Conservation (phyloP, 768 basidiomycete species). For the Holtermannia corniformis region DNA sequence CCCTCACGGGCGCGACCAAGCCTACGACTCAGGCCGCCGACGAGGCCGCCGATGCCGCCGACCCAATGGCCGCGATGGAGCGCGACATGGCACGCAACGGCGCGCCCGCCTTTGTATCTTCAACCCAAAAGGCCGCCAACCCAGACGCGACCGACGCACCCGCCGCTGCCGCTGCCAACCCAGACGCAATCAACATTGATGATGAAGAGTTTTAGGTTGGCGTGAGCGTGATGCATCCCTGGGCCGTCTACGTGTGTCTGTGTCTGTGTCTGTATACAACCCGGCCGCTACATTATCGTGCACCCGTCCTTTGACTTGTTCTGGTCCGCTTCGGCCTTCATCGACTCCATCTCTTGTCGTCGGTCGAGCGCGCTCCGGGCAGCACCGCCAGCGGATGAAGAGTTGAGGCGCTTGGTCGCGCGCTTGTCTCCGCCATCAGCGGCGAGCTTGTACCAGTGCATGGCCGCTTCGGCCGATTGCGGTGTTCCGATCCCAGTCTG, state of each 20-base stretch:
- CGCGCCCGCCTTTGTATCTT: slow-evolving; percentile 34
- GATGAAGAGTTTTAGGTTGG: slow-evolving; percentile 36
- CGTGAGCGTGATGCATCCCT: slow-evolving; percentile 7
- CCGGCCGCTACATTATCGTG: slow-evolving; percentile 36
- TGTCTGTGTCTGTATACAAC: no score
- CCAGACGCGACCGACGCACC: slow-evolving; percentile 35
- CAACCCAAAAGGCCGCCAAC: slow-evolving; percentile 25
- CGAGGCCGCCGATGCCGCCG: slow-evolving; percentile 44
- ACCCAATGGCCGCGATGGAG: slow-evolving; percentile 72
- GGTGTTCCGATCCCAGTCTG: slow-evolving; percentile 54
- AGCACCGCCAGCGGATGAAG: slow-evolving; percentile 23
- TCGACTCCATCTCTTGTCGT: slow-evolving; percentile 33
- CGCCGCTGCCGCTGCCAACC: slow-evolving; percentile 41
- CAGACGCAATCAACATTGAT: slow-evolving; percentile 42
- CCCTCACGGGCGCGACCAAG: slow-evolving; percentile 51
- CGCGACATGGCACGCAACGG: slow-evolving; percentile 18
- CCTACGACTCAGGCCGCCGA: slow-evolving; percentile 45
- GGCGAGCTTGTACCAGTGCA: slow-evolving; percentile 76
- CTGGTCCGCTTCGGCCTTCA: slow-evolving; percentile 24
- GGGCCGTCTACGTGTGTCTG: no score
- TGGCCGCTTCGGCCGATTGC: slow-evolving; percentile 44
- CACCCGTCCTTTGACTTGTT: slow-evolving; percentile 31
- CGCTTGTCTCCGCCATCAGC: slow-evolving; percentile 91
- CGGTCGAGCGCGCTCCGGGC: slow-evolving; percentile 19
- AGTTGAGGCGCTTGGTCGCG: slow-evolving; percentile 66